Evolutionary conservation across 2,329 filamentous ascomycete genomes (phyloP).

Genomic region (Colletotrichum destructivum): DNA sequence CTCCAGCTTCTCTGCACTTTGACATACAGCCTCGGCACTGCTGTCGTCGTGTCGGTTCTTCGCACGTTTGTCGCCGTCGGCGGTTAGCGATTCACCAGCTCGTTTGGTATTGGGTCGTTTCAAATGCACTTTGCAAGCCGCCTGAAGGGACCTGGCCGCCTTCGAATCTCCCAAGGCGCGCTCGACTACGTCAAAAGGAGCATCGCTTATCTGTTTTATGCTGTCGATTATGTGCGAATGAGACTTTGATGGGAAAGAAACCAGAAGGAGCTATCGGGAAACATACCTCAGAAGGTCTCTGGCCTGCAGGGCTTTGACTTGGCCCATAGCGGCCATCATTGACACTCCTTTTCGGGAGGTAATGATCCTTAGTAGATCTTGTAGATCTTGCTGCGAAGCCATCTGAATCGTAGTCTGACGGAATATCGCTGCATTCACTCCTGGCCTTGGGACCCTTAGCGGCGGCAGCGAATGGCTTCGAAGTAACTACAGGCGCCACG

Average conservation of each 20-base stretch:
- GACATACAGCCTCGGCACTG: conserved; percentile 40
- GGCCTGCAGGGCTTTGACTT: conserved; percentile 70
- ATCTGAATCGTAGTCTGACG: conserved; percentile 51
- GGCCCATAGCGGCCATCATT: conserved; percentile 72
- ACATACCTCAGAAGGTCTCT: conserved; percentile 69
- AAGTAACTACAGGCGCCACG: neutral
- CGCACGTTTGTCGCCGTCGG: conserved; percentile 45
- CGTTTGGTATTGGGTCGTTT: conserved; percentile 50
- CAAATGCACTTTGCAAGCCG: conserved; percentile 68
- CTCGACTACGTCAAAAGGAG: conserved; percentile 61
- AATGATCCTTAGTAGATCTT: conserved; percentile 73
- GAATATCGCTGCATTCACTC: no score
- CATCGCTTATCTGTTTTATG: conserved; percentile 69
- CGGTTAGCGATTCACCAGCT: neutral
- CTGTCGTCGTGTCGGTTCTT: conserved; percentile 22
- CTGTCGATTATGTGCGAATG: conserved; percentile 50
- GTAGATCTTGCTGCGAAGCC: conserved; percentile 71
- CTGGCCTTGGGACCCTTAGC: neutral
- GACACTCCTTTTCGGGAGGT: conserved; percentile 69
- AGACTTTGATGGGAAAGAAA: neutral
- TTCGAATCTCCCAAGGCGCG: conserved; percentile 64
- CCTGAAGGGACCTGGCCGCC: conserved; percentile 65
- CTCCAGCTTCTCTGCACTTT: conserved; percentile 70
- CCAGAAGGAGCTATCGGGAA: conserved; percentile 26
- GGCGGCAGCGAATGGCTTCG: neutral